Base-by-base conservation (phyloP, 805 yeast genomes). In the Candida maris region DNA sequence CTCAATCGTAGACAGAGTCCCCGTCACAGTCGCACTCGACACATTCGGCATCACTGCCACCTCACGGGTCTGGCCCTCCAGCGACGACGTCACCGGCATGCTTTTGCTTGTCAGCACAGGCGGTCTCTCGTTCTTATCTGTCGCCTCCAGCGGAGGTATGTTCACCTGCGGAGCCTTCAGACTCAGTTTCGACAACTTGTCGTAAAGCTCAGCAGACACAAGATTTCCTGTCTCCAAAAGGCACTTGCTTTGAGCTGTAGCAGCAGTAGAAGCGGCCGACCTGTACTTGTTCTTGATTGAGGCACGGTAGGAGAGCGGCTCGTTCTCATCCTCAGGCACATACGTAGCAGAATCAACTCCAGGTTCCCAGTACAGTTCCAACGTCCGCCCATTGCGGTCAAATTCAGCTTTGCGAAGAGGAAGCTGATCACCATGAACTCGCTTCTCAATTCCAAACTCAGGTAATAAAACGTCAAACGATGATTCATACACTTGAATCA, bases 351-450 rank as follows among this genome's bases (percentile, higher is more conserved):
- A 75, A 59, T 91, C 97, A 36, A 84, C 76, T n/a, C 89, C 91
- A 35, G 77, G 78, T 59, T 87, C 94, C 98, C 98, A 91, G 56
- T 75, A 87, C 32, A 91, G 67, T 57, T 91, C 96, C 52, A 91
- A 69, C 7, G 78, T 63, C 30, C 86, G 72, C 27, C 73, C 65
- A 13, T 56, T 52, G 55, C 81, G 84, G 58, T 85, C 89, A 58
- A 84, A 93, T 59, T 93, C 97, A 4, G 97, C 97, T 60, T 88
- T 89, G 17, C 77, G 77, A 44, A 91, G 68, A 8, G 97, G 97
- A 38, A 93, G 68, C 62, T 93, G 97, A 62, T 93, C 98, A 19
- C 97, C 97, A 55, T 93, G 98, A 16, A 89, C 96, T 53, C 97
- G 73, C 62, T 89, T 89, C 57, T 89, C 97, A 50, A 89, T 84